Evolutionary conservation across 2,329 filamentous ascomycete species (phyloP), one percentile per base, ranked within the genome.

Genomic region (Fusarium sp.): DNA sequence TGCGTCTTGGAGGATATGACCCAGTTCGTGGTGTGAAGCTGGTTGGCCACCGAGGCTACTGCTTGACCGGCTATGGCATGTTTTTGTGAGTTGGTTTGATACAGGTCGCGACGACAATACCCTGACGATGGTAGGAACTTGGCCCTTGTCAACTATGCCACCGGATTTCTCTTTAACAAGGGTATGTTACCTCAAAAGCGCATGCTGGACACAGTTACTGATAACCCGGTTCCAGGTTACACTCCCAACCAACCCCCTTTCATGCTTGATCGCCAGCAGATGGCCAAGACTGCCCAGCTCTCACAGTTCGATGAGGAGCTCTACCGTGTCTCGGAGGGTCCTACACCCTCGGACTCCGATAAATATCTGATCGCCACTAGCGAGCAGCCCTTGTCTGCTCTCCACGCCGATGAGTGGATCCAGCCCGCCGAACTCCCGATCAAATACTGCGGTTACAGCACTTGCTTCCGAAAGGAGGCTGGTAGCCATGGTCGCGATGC

Each of bases 281-380:
- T 99, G 96, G 95, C 93, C 65, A 98, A 98, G 87, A 99, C 96
- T 0, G 96, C 96, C 3, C 96, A 99, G 83, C 90, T 99, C 28
- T 94, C 96, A 73, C 93, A 98, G 77, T 99, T 99, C 77, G 96
- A 99, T 78, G 96, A 98, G 80, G 95, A 98, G 82, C 86, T 99
- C 54, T 99, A 99, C 88, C 98, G 98, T 84, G 95, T 99, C 27
- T 90, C 95, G 72, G 92, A 92, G 79, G 93, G 94, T 63, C 94
- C 97, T 75, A 90, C 94, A 68, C 89, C 94, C 74, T 94, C 94
- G 70, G 89, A 94, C 75, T 94, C 92, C 53, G 96, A 98, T 83
- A 98, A 98, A 84, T 91, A 91, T 73, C 80, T 87, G 50, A 87
- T 87, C 74, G 94, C 94, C 13, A 97, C 94, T 63, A 96, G 93